Evolutionary conservation across 257 asterid genomes (phyloP).

Genomic region (Solanum habrochaites): DNA sequence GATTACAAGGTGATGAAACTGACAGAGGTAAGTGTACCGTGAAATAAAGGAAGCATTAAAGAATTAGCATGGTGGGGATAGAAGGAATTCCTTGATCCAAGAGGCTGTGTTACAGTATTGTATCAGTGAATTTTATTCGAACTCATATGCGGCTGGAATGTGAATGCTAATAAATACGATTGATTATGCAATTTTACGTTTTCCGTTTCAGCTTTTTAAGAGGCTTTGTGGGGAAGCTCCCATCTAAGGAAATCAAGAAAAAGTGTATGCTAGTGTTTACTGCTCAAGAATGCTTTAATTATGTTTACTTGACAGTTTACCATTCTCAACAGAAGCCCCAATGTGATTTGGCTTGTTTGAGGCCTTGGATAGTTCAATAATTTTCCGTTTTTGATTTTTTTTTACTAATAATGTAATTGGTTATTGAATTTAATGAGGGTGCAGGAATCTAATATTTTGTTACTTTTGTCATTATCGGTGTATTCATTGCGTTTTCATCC

Average conservation of each 20-base stretch:
- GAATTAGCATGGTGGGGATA: background rate
- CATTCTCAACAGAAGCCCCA: background rate
- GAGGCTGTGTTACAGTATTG: background rate
- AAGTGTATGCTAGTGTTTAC: background rate
- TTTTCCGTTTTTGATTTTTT: background rate
- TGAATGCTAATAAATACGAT: background rate
- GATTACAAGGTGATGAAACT: background rate
- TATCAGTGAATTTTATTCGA: background rate
- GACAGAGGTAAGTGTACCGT: background rate
- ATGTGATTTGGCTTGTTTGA: background rate
- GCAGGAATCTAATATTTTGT: background rate
- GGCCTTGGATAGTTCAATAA: background rate
- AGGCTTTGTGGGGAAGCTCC: background rate
- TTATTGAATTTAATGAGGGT: background rate
- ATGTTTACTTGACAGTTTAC: background rate
- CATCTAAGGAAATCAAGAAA: background rate
- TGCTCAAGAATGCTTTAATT: background rate
- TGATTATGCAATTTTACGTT: background rate
- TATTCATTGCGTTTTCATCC: background rate
- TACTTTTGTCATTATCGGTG: background rate
- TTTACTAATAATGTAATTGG: background rate
- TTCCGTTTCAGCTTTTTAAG: background rate
- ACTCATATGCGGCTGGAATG: background rate
- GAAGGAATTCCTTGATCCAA: background rate
- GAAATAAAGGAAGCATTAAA: background rate